These are phyloP conservation scores for Globisporangium nunn DNA, from an alignment of 352 stramenopile species.

Conservation along the genomic window DNA sequence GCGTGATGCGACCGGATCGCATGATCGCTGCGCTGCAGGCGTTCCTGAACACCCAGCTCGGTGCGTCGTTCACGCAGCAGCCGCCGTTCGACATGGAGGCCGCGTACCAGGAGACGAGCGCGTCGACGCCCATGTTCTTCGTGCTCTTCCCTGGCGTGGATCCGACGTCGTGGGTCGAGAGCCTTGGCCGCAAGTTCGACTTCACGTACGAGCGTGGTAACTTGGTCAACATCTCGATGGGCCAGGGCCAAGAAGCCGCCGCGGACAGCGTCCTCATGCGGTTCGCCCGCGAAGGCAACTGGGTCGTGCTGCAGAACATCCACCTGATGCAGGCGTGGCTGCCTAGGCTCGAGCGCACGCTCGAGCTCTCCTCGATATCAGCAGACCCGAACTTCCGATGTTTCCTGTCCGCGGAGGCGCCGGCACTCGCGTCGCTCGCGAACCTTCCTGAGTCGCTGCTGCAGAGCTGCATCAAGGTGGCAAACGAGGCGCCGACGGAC, in stretches of 20 bases:
- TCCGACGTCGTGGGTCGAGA: constrained; percentile 77
- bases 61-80: constrained; percentile 64
- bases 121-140: constrained; percentile 90
- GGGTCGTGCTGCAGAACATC: constrained; percentile 90
- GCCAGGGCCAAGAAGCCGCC: constrained; percentile 77
- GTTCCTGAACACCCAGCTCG: constrained; percentile 59
- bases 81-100: constrained; percentile 85
- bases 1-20: constrained; percentile 78
- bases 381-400: constrained; percentile 92
- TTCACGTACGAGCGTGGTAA: constrained; percentile 75
- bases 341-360: constrained; percentile 67
- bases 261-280: constrained; percentile 65
- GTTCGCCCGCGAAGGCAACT: constrained; percentile 72
- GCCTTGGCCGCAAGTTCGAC: constrained; percentile 74
- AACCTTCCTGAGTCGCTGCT: constrained; percentile 88
- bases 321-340: constrained; percentile 91
- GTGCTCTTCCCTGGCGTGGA: constrained; percentile 91
- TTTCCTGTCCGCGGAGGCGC: constrained; percentile 90
- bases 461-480: constrained; percentile 85
- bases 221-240: constrained; percentile 85
- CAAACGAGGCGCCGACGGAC: constrained; percentile 76
- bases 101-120: constrained; percentile 84
- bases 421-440: constrained; percentile 68
- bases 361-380: constrained; percentile 71
- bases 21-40: constrained; percentile 61